Evolutionary conservation across 495 filamentous ascomycete genomes (phyloP).

Genomic region (Lophiotrema nucula): DNA sequence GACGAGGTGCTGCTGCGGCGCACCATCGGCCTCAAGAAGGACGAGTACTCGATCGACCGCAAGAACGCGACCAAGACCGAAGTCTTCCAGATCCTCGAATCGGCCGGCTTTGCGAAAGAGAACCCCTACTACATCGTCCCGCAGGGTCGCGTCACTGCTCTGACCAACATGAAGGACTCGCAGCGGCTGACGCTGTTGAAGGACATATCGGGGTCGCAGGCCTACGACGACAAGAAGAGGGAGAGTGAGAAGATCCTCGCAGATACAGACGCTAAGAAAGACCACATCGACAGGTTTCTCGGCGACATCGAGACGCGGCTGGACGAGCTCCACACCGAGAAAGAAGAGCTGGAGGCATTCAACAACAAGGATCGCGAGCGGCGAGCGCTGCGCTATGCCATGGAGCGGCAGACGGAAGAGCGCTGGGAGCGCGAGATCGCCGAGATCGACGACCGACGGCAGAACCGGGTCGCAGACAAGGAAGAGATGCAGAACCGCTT

Average conservation of each 20-base stretch:
- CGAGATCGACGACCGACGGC: conserved; percentile 75
- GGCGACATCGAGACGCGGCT: conserved; percentile 89
- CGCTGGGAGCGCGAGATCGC: conserved; percentile 74
- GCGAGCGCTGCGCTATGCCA: conserved; percentile 89
- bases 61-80: conserved; percentile 95
- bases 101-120: conserved; percentile 91
- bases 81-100: conserved; percentile 93
- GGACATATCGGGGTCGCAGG: conserved; percentile 94
- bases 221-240: conserved; percentile 85
- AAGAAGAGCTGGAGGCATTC: conserved; percentile 86
- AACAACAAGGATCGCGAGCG: conserved; percentile 95
- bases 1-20: conserved; percentile 85
- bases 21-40: conserved; percentile 96
- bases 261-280: conserved; percentile 89
- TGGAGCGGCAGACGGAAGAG: conserved; percentile 84
- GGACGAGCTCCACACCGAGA: conserved; percentile 90
- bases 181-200: conserved; percentile 88
- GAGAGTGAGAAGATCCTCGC: conserved; percentile 96
- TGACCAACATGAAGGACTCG: conserved; percentile 97
- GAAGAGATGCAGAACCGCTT: conserved; percentile 79
- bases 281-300: conserved; percentile 90
- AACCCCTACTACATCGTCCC: conserved; percentile 99
- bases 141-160: conserved; percentile 88
- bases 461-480: conserved; percentile 76
- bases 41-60: conserved; percentile 94